Base-by-base conservation (phyloP, 148 eudicot species). In the Cornus kousa region DNA sequence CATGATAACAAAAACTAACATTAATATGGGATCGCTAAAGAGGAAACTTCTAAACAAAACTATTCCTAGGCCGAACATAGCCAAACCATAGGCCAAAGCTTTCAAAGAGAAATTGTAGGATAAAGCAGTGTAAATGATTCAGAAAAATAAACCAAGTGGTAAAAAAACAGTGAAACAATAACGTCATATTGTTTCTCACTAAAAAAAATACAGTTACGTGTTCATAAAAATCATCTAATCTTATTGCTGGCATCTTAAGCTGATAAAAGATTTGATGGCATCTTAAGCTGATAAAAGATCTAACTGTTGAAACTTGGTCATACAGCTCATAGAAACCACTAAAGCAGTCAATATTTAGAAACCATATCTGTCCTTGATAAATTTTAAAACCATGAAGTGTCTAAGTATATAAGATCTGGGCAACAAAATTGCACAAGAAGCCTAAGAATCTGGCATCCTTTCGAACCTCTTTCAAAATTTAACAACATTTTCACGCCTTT, bases 1-100 rank as follows among this genome's bases (percentile, higher is more conserved):
- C 72, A 82, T 74, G 65, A 80, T 20, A 62, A 35, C 2, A 33
- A 74, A 68, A 33, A 68, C 23, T 53, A 67, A 70, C 68, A 53
- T 33, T 37, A 10, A 62, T 17, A 53, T 12, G 17, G 46, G 46
- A 28, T 23, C 16, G 5, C 13, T 72, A 1, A 48, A 53, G 28
- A 46, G n/a, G 5, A 24, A 28, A 53, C 7, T 73, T 46, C 73
- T 70, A 39, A 70, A 22, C 66, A 50, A 71, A 12, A 35, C 7
- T 39, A 9, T 50, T n/a, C 10, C 43, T 10, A 35, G 17, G 62
- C 33, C 46, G 43, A 43, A 59, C 72, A 24, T 14, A 40, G 31
- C 66, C 46, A 14, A 28, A 28, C 28, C 28, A 28, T 28, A 28
- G 28, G 28, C 28, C 28, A 28, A 28, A 77, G 28, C 31, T 37